Evolutionary conservation across 805 yeast species (phyloP), one percentile per base, ranked within the genome.

Genomic region (Pichia sporocuriosa): DNA sequence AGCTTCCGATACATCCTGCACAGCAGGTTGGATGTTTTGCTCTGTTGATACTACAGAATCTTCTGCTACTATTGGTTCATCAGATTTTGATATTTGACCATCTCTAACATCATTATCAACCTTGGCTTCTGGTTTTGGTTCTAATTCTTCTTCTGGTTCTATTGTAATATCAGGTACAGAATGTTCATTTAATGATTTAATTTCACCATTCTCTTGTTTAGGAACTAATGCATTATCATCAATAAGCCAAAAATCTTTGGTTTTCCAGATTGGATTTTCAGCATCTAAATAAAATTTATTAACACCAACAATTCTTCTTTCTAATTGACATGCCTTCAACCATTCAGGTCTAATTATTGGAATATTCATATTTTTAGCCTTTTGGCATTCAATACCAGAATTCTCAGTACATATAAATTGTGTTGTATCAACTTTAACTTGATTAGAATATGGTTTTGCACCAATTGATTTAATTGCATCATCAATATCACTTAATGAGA

Each of bases 291-390:
- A 85, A 52, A 83, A 86, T 51, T 86, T 87, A 55, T 95, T 73
- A 13, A 93, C 98, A 22, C 97, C 96, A 32, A 89, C 95, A 42
- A 93, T 80, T 55, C 96, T 68, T 52, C 93, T 77, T 56, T 89
- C 97, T 32, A 72, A 61, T 53, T 85, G 95, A 66, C 97, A 93
- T 0, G 97, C 96, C 61, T 84, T 82, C 43, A 93, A 68, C 97
- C 97, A 93, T 59, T 93, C 97, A 0, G 98, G 97, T 60, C 95
- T 75, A 22, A 93, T 89, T 30, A 93, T 76, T 2, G 98, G 98
- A 42, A 93, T 87, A 57, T 88, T 93, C 67, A 78, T 75, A 40
- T 82, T 88, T 47, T 73, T 71, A 1, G 97, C 98, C 57, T 78
- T 81, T 47, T 79, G 70, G 66, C 76, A 84, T 15, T 80, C 71